Evolutionary conservation across 2,329 filamentous ascomycete genomes (phyloP).

Genomic region (Dactylellina drechsleri): DNA sequence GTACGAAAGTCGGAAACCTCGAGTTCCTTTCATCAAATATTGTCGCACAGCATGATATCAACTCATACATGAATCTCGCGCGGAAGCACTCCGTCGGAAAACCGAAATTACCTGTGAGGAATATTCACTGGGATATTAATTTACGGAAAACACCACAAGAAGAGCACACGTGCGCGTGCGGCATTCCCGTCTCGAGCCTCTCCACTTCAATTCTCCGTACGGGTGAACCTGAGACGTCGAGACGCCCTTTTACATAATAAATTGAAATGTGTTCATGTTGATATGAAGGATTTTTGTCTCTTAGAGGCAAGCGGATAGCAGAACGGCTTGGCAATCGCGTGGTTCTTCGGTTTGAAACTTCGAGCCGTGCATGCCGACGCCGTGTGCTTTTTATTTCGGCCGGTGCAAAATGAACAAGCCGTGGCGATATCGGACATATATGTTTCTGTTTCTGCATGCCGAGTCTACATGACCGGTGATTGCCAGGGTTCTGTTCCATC

Average conservation of each 20-base stretch:
- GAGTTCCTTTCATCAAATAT: too few relatives aligned
- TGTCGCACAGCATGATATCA: too few relatives aligned
- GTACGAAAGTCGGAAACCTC: too few relatives aligned
- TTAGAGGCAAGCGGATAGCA: slow-evolving; percentile 14
- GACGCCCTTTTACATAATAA: slow-evolving; percentile 37
- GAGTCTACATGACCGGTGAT: too few relatives aligned
- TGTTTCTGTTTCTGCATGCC: slow-evolving; percentile 18
- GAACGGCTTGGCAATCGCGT: neutral
- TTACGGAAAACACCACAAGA: slow-evolving; percentile 39
- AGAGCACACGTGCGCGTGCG: slow-evolving; percentile 27
- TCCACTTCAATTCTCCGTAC: slow-evolving; percentile 32
- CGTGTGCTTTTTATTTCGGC: too few relatives aligned
- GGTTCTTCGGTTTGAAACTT: neutral
- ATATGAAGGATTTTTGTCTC: slow-evolving; percentile 28
- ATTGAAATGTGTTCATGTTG: slow-evolving; percentile 8
- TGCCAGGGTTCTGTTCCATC: slow-evolving; percentile 10
- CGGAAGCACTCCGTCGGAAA: too few relatives aligned
- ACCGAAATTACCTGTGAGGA: neutral
- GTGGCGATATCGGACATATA: slow-evolving; percentile 44
- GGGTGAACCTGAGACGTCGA: slow-evolving; percentile 30
- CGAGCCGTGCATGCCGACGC: too few relatives aligned
- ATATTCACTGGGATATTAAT: slow-evolving; percentile 3
- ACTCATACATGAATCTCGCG: too few relatives aligned
- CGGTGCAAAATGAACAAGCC: too few relatives aligned
- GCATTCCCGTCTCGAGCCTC: slow-evolving; percentile 1